phyloP scores from a whole-genome alignment of 306 rosid species.

The Dalbergia cochinchinensis region DNA sequence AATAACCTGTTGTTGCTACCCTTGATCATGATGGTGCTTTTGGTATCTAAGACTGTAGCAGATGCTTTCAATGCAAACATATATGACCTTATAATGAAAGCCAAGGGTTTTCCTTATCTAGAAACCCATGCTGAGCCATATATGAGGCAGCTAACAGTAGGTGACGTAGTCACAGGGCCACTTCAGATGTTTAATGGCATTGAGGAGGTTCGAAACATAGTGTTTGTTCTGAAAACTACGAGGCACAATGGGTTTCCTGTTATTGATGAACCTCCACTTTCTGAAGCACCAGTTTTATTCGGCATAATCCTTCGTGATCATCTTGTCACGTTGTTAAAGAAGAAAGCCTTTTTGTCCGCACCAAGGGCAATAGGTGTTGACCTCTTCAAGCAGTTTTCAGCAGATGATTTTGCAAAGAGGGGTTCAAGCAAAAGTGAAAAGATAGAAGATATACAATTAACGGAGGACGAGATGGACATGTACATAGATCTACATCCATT shows the following conservation, averaged over 20 bases:
- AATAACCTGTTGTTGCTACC: slow-evolving; percentile 88
- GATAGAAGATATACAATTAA: slow-evolving; percentile 69
- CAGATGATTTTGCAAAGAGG: slow-evolving; percentile 77
- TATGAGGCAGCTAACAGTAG: slow-evolving; percentile 87
- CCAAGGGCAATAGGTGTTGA: slow-evolving; percentile 49
- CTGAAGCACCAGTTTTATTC: slow-evolving; percentile 68
- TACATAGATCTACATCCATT: slow-evolving; percentile 89
- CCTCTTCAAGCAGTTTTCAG: slow-evolving; percentile 57
- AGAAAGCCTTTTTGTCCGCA: slow-evolving; percentile 64
- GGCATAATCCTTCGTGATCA: slow-evolving; percentile 88
- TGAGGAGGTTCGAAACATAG: slow-evolving; percentile 83
- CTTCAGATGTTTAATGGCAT: slow-evolving; percentile 80
- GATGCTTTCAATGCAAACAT: slow-evolving; percentile 85
- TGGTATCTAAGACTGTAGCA: slow-evolving; percentile 86
- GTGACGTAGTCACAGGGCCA: slow-evolving; percentile 86
- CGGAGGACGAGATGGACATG: slow-evolving; percentile 88
- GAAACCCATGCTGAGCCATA: slow-evolving; percentile 87
- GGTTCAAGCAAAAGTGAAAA: slow-evolving; percentile 60
- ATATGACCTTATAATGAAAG: slow-evolving; percentile 91
- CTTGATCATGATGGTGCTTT: slow-evolving; percentile 87
- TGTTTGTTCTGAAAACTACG: slow-evolving; percentile 69
- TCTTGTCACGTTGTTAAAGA: slow-evolving; percentile 78
- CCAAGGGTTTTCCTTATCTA: slow-evolving; percentile 94
- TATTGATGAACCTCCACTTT: slow-evolving; percentile 75
- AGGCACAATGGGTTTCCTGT: slow-evolving; percentile 93